A percentile compares a stretch with the other conserved stretches of the same genome.
Evolutionary conservation across 169 alveolate species (phyloP).

Genomic region (Eimeria falciformis): DNA sequence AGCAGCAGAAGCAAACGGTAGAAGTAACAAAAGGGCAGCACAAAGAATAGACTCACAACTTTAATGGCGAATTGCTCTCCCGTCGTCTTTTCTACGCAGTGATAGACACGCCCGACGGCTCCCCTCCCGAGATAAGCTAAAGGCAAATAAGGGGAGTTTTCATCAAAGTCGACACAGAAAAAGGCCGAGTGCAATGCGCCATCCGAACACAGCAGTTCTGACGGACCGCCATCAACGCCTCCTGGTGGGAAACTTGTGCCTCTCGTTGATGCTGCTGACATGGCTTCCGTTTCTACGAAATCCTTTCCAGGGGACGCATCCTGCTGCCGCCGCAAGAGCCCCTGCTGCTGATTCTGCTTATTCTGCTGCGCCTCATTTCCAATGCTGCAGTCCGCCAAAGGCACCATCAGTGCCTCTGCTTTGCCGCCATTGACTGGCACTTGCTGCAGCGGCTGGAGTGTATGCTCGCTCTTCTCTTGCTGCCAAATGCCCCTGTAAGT

Average conservation of each 20-base stretch:
- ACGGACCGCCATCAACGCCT: neutral
- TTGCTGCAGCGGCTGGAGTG: neutral
- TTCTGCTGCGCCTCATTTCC: neutral
- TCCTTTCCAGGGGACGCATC: slow-evolving; percentile 16
- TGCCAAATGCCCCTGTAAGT: neutral
- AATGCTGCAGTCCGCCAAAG: neutral
- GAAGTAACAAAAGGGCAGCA: neutral
- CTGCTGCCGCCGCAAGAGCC: no score
- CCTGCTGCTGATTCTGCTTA: slow-evolving; percentile 4
- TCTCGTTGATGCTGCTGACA: neutral
- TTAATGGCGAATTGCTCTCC: slow-evolving; percentile 59
- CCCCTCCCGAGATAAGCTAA: slow-evolving; percentile 56
- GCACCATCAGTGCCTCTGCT: neutral
- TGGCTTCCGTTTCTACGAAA: neutral
- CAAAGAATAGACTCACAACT: slow-evolving; percentile 21
- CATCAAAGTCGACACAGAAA: slow-evolving; percentile 26
- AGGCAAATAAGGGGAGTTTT: slow-evolving; percentile 60
- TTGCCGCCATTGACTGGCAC: neutral
- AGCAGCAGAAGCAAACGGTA: neutral
- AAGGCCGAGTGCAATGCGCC: no score
- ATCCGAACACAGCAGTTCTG: slow-evolving; percentile 2
- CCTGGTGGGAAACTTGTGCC: neutral
- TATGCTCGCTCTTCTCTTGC: neutral
- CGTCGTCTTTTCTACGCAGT: slow-evolving; percentile 46
- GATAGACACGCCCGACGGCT: slow-evolving; percentile 62